Evolutionary conservation across 106 monocot species (phyloP), one percentile per base, ranked within the genome.

Genomic region (Apostasia ramifera): DNA sequence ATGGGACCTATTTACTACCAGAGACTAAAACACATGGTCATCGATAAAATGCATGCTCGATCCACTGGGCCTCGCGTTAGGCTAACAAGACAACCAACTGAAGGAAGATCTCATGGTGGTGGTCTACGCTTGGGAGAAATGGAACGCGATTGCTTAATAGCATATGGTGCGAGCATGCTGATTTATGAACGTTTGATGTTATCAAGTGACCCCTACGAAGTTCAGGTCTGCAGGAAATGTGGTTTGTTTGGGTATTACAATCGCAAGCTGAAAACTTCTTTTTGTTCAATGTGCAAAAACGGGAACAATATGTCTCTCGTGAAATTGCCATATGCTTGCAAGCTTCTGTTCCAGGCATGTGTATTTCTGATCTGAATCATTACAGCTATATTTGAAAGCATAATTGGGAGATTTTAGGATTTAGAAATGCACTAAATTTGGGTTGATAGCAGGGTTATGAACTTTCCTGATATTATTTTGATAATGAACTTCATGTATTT

Each of bases 1-100:
- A 92, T 93, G 92, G 97, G 97, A 48, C 97, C 97, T 68, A 98
- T 93, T 71, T 98, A 98, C 61, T 98, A 98, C 73, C 97, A 98
- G 66, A 92, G 87, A 66, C 71, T 98, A 66, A 98, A 98, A 74
- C 97, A 98, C 73, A 98, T 98, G 91, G 85, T 86, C 11, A 71
- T 86, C 60, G 85, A 92, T 76, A 92, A 97, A 71, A 92, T 97
- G 83, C 97, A 97, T 81, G 97, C 97, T 70, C 86, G 97, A 70
- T 84, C 92, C 76, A 76, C 49, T 66, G 97, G 97, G 42, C 92
- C 92, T 40, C 80, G 81, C 59, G 86, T 92, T 12, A 80, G 74
- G 11, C 72, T 97, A 14, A 97, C 97, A 40, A 82, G 97, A 66
- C 97, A 97, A 66, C 97, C 97, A 39, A 92, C 97, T 44, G 92